A percentile compares a stretch with the other conserved stretches of the same genome.
Evolutionary conservation across 345 rosid genomes (phyloP).

Genomic region (Fremontodendron californicum): DNA sequence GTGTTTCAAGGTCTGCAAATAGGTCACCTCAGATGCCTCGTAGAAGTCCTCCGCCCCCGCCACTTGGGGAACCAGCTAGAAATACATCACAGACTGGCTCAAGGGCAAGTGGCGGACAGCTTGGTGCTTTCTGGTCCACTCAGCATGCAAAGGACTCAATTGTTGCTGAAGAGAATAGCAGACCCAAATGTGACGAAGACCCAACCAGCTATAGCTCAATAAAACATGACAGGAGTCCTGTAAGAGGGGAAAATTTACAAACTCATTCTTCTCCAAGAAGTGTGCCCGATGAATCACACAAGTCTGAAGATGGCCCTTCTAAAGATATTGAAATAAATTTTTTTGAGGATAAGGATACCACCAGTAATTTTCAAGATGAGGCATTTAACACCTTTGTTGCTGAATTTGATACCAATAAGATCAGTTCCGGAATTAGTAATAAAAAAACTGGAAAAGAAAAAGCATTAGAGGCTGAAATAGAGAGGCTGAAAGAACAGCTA

Average conservation of each 20-base stretch:
- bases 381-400: slow-evolving; percentile 75
- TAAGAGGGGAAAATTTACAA: slow-evolving; percentile 44
- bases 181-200: slow-evolving; percentile 68
- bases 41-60: slow-evolving; percentile 84
- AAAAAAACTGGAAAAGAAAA: slow-evolving; percentile 43
- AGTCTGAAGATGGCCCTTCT: slow-evolving; percentile 35
- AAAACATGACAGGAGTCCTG: slow-evolving; percentile 43
- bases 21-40: slow-evolving; percentile 64
- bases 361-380: slow-evolving; percentile 44
- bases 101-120: slow-evolving; percentile 53
- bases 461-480: slow-evolving; percentile 61
- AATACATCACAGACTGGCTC: slow-evolving; percentile 26
- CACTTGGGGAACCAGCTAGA: slow-evolving; percentile 35
- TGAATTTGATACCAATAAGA: slow-evolving; percentile 74
- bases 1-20: slow-evolving; percentile 42
- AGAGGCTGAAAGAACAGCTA: slow-evolving; percentile 69
- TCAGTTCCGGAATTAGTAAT: slow-evolving; percentile 32
- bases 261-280: slow-evolving; percentile 32
- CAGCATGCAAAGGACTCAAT: slow-evolving; percentile 64
- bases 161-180: slow-evolving; percentile 44
- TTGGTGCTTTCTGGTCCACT: slow-evolving; percentile 95
- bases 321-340: slow-evolving; percentile 51
- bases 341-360: slow-evolving; percentile 35
- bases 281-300: slow-evolving; percentile 28
- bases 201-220: slow-evolving; percentile 33